Evolutionary conservation across 495 filamentous ascomycete species (phyloP), one percentile per base, ranked within the genome.

Genomic region (Trichoderma reesei): DNA sequence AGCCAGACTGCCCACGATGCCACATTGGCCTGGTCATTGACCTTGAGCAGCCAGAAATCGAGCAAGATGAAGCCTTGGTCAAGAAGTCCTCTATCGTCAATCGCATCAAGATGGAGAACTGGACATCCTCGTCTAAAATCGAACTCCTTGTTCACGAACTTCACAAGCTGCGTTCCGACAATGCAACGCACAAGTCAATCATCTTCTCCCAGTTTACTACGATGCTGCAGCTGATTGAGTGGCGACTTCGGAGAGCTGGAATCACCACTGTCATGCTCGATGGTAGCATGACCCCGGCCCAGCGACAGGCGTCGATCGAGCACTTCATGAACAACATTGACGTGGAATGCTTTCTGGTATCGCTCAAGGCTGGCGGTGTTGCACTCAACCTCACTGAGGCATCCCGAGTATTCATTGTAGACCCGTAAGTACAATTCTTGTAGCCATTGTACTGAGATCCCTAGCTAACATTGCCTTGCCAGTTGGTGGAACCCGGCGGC

Each of bases 191-290:
- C 68, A 98, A 98, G 75, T 94, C 89, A 3, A 98, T 97, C 72
- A 92, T 98, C 65, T 98, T 98, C 74, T 95, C 90, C 3, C 89
- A 96, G 67, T 98, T 98, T 73, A 98, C 94, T 2, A 92, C 90
- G 6, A 97, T 98, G 94, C 85, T 98, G 59, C 90, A 97, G 74
- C 86, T 97, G 63, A 89, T 98, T 41, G 93, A 97, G 75, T 98
- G 94, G 94, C 89, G 94, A 41, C 84, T 98, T 62, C 88, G 90
- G 33, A 87, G 92, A 64, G 94, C 93, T 3, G 94, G 94, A 2
- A 96, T 98, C 75, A 96, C 92, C 38, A 97, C 93, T 0, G 94
- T 96, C 67, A 97, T 97, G 91, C 83, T 97, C 9, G 91, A 97
- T 68, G 94, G 94, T 11, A 90, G 85, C 71, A 98, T 98, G 94